A percentile compares a stretch with the other conserved stretches of the same genome.
Conservation (phyloP, 148 eudicot genomes). For the Heliamphora exappendiculata region DNA sequence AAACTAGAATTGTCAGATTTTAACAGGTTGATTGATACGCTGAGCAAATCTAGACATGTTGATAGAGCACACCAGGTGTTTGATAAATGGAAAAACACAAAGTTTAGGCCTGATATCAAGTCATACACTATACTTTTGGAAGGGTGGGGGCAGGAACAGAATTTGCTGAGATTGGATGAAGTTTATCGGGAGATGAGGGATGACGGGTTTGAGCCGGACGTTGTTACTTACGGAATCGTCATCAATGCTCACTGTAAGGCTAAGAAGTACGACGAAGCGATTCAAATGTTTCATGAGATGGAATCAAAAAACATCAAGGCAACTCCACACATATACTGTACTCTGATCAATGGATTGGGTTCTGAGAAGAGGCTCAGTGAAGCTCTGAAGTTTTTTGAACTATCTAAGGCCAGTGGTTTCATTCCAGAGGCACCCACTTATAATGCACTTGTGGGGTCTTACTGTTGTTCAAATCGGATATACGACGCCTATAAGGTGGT, state of each 20-base stretch:
- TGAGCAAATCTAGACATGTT: constrained; percentile 63
- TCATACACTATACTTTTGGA: constrained; percentile 63
- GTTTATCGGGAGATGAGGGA: constrained; percentile 64
- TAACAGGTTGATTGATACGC: constrained; percentile 54
- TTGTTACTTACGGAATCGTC: constrained; percentile 72
- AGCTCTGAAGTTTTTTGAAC: constrained; percentile 58
- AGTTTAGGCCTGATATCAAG: constrained; percentile 57
- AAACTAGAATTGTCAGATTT: constrained; percentile 49
- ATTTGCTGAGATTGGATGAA: constrained; percentile 55
- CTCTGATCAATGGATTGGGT: constrained; percentile 77
- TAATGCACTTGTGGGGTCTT: constrained; percentile 77
- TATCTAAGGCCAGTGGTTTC: constrained; percentile 41
- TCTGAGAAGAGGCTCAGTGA: constrained; percentile 49
- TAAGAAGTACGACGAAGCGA: constrained; percentile 42
- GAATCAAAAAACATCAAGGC: constrained; percentile 39
- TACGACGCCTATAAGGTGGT: constrained; percentile 61
- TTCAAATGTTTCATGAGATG: constrained; percentile 57
- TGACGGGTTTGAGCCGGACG: constrained; percentile 74
- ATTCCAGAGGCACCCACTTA: constrained; percentile 65
- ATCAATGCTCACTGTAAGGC: constrained; percentile 73
- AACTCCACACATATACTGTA: constrained; percentile 66
- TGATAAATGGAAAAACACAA: constrained; percentile 58
- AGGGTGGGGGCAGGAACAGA: constrained; percentile 77
- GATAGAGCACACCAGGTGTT: constrained; percentile 67
- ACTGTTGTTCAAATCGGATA: constrained; percentile 61